Base-by-base conservation (phyloP, 345 rosid species). In the Hibiscus mutabilis region DNA sequence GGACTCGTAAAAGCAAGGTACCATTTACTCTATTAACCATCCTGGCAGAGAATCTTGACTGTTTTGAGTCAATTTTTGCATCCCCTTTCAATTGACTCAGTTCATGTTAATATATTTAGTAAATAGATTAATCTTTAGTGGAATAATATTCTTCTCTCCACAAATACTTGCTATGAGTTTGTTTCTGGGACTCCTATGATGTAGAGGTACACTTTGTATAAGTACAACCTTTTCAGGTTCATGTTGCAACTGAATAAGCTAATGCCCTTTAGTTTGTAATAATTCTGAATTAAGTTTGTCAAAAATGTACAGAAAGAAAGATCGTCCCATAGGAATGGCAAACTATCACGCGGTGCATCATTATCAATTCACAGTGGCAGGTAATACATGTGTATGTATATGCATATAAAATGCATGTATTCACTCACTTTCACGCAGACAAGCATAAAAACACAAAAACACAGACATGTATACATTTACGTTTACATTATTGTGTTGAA, bases 1-100 rank as follows among this genome's bases (percentile, higher is more conserved):
- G 75, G 82, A 53, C 75, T 71, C 79, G 33, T 70, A 89, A 91
- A 86, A 81, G 72, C 69, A 89, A 88, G 96, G 98, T 93, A 81
- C 49, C 62, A 70, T 69, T 62, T 73, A 73, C 60, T 40, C 62
- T 10, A 70, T 57, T 10, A 59, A 42, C 56, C 22, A 62, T 31
- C 68, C 35, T 25, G 57, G 44, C 57, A 0, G 25, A 55, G 49
- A 37, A 62, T 62, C n/a, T 51, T 73, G 11, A 62, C 13, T 31
- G 16, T 58, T 24, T 57, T 33, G 46, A 51, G 22, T 9, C 37
- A 66, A 25, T 49, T 47, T 47, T 46, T 31, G 31, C 24, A 7
- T 25, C 0, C 11, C 24, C 6, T 47, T 66, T 51, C n/a, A n/a
- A n/a, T n/a, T n/a, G n/a, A n/a, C n/a, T n/a, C n/a, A n/a, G n/a